A percentile compares a stretch with the other conserved stretches of the same genome.
These are phyloP conservation scores for Blepharisma undulans DNA, from an alignment of 169 alveolate species.

Conservation along the genomic window DNA sequence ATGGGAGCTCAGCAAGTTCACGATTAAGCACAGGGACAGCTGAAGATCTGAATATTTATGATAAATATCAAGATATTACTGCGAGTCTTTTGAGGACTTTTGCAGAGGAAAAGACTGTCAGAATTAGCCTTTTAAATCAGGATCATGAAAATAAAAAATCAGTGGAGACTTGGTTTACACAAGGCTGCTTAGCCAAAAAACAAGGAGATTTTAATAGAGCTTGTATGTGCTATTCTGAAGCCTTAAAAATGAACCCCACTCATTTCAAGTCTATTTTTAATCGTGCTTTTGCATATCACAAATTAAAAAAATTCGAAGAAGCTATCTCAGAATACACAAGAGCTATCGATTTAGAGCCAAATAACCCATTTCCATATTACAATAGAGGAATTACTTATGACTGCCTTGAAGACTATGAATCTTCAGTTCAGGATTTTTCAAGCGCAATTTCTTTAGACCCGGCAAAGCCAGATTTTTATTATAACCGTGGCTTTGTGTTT, in stretches of 20 bases:
- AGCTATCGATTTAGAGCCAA: constrained; percentile 83
- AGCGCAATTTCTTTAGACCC: constrained; percentile 81
- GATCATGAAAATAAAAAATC: constrained; percentile 51
- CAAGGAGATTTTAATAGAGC: constrained; percentile 80
- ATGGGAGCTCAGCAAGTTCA: constrained; percentile 15
- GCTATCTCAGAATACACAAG: constrained; percentile 84
- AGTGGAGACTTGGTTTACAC: constrained; percentile 74
- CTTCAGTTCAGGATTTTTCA: constrained; percentile 79
- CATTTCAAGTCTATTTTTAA: constrained; percentile 85
- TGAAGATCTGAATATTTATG: constrained; percentile 11
- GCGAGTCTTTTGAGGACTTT: constrained; percentile 25
- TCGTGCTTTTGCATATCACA: constrained; percentile 88
- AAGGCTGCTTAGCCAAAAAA: constrained; percentile 83
- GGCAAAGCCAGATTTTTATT: constrained; percentile 84
- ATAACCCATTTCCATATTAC: constrained; percentile 82
- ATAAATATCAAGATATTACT: not conserved
- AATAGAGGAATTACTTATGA: constrained; percentile 87
- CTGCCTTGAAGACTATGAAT: constrained; percentile 78
- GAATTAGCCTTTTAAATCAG: constrained; percentile 1
- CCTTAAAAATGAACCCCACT: constrained; percentile 74
- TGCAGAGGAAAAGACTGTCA: constrained; percentile 25
- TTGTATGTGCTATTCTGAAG: constrained; percentile 75
- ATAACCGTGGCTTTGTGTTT: constrained; percentile 83
- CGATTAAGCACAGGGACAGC: constrained; percentile 44
- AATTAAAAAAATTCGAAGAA: constrained; percentile 77